Conservation (phyloP, 2,329 filamentous ascomycete genomes). For the Stagonosporopsis vannaccii region DNA sequence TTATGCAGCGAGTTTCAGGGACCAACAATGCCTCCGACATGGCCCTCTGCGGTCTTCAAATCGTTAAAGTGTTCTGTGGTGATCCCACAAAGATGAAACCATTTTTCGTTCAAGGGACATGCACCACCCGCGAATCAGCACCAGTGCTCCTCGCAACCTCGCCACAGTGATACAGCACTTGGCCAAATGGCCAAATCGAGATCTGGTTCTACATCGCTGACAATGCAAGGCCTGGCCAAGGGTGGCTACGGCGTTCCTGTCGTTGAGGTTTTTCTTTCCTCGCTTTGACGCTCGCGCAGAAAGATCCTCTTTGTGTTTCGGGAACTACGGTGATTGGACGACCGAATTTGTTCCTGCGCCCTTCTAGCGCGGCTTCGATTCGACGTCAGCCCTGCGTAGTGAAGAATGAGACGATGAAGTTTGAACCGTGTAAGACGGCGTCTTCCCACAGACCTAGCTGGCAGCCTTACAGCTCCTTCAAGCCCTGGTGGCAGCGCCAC, state of each 20-base stretch:
- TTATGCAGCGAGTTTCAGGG: constrained; percentile 19
- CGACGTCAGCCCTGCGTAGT: constrained; percentile 1
- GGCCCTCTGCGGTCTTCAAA: background rate
- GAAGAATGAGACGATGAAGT: background rate
- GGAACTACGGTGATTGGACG: constrained; percentile 10
- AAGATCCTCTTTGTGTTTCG: constrained; percentile 11
- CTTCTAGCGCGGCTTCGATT: constrained; percentile 12
- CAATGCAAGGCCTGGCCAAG: constrained; percentile 9
- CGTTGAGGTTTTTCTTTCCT: background rate
- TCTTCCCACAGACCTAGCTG: background rate
- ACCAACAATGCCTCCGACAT: background rate
- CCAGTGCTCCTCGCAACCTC: background rate
- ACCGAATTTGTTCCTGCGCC: constrained; percentile 12
- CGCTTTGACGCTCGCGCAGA: constrained; percentile 6
- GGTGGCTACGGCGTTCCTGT: background rate
- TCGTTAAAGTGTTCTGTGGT: background rate
- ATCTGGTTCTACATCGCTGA: constrained; percentile 2
- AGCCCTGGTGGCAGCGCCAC: background rate
- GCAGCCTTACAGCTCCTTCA: background rate
- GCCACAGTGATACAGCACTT: constrained; percentile 1
- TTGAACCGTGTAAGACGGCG: background rate
- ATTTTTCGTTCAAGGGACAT: background rate
- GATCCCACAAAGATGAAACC: background rate
- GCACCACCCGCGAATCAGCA: background rate
- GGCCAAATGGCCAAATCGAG: background rate